phyloP scores from a whole-genome alignment of 2,329 filamentous ascomycete species.

The Pyrenophora graminea region DNA sequence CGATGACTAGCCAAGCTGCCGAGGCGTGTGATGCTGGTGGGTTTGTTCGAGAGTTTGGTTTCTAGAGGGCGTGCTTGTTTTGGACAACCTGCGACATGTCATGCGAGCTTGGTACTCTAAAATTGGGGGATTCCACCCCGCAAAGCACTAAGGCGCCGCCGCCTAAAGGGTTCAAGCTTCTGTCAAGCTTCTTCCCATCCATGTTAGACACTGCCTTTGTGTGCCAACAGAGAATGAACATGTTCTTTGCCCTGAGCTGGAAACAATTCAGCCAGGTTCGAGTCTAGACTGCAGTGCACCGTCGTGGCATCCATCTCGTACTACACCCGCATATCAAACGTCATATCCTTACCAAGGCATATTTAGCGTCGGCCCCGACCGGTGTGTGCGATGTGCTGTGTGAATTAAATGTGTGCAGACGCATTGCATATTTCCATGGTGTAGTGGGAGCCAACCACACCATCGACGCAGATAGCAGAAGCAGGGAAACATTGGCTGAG shows the following conservation, averaged over 20 bases:
- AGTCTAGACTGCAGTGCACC: neutral
- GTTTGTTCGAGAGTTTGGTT: neutral
- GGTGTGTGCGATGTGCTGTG: neutral
- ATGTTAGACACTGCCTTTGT: too few relatives aligned
- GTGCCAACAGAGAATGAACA: too few relatives aligned
- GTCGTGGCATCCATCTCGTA: neutral
- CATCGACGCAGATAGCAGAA: neutral
- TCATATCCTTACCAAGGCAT: too few relatives aligned
- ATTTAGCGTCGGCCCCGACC: too few relatives aligned
- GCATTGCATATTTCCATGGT: neutral
- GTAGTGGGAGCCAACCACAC: constrained; percentile 6
- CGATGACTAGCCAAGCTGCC: constrained; percentile 1
- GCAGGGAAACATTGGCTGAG: too few relatives aligned
- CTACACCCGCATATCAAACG: too few relatives aligned
- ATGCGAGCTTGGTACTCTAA: constrained; percentile 1
- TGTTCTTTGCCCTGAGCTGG: too few relatives aligned
- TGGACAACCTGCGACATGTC: constrained; percentile 4
- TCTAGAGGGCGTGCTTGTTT: constrained; percentile 6
- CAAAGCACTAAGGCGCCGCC: too few relatives aligned
- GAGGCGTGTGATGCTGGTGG: constrained; percentile 3
- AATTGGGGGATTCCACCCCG: neutral
- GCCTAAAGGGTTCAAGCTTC: neutral
- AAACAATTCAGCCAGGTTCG: too few relatives aligned
- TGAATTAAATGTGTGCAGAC: neutral
- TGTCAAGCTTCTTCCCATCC: neutral